Conservation (phyloP, 768 basidiomycete genomes). For the Austroboletus festivus region DNA sequence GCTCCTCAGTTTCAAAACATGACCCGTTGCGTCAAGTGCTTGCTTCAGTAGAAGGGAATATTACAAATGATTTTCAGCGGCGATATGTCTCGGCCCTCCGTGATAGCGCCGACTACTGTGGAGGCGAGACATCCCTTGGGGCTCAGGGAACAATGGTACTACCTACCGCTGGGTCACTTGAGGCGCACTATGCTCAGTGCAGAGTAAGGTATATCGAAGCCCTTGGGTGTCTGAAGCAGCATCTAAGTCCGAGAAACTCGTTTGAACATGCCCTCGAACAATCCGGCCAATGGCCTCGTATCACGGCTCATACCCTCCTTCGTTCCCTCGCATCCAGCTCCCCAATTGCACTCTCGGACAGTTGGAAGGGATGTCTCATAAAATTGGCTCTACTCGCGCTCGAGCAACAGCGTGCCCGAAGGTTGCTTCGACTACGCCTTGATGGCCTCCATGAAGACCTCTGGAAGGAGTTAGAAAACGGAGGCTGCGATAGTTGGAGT, state of each 20-base stretch:
- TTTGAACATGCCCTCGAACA: not conserved
- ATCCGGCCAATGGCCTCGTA: not conserved
- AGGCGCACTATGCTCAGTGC: not conserved
- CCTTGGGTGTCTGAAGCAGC: not conserved
- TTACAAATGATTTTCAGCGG: slow-evolving; percentile 6
- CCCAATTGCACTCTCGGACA: not conserved
- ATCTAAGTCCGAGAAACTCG: not conserved
- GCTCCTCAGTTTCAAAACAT: not conserved
- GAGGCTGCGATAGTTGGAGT: not conserved
- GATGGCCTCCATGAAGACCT: not conserved
- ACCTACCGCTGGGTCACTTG: not conserved
- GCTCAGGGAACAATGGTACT: not conserved
- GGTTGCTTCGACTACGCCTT: not conserved
- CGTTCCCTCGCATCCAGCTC: not conserved
- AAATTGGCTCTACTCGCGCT: not conserved
- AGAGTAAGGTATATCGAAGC: not conserved
- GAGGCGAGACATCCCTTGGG: slow-evolving; percentile 1
- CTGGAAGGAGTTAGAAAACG: not conserved
- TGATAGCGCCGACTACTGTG: slow-evolving; percentile 11
- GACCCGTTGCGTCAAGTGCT: slow-evolving; percentile 7
- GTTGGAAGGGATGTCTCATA: not conserved
- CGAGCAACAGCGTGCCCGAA: not conserved
- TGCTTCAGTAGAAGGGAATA: not conserved
- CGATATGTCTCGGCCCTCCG: slow-evolving; percentile 15
- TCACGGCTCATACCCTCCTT: not conserved